Conservation (phyloP, 768 basidiomycete genomes). For the Pleurotus sapidus region DNA sequence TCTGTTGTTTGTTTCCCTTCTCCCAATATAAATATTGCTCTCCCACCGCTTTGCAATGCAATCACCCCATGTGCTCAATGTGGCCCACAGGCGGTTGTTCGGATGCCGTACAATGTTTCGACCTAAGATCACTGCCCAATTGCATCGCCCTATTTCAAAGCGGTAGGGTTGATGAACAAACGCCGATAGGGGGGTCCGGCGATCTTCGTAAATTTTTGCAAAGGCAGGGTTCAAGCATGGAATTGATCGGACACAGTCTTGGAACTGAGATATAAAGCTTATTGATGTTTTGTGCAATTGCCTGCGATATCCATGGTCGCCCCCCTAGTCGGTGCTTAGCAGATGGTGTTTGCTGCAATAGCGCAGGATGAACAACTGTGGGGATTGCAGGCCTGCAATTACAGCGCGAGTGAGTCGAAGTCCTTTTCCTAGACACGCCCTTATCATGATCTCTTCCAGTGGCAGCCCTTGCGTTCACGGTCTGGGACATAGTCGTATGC, state of each 20-base stretch:
- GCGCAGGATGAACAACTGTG: conserved; percentile 9
- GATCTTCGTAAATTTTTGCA: too few relatives aligned
- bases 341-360: neutral
- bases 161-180: too few relatives aligned
- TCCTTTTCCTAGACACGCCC: neutral
- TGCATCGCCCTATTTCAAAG: too few relatives aligned
- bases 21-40: neutral
- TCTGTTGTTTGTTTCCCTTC: neutral
- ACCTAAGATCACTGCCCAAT: conserved; percentile 2
- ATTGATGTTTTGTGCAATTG: neutral
- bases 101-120: neutral
- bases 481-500: conserved; percentile 16
- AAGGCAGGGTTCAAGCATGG: neutral
- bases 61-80: neutral
- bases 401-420: conserved; percentile 18
- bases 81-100: too few relatives aligned
- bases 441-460: conserved; percentile 12
- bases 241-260: neutral
- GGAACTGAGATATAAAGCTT: neutral
- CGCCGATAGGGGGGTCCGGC: too few relatives aligned
- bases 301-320: too few relatives aligned
- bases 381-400: conserved; percentile 21
- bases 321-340: too few relatives aligned
- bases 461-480: conserved; percentile 19
- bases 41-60: conserved; percentile 6